phyloP scores from a whole-genome alignment of 2,329 filamentous ascomycete species.

The Acephala macrosclerotiorum region DNA sequence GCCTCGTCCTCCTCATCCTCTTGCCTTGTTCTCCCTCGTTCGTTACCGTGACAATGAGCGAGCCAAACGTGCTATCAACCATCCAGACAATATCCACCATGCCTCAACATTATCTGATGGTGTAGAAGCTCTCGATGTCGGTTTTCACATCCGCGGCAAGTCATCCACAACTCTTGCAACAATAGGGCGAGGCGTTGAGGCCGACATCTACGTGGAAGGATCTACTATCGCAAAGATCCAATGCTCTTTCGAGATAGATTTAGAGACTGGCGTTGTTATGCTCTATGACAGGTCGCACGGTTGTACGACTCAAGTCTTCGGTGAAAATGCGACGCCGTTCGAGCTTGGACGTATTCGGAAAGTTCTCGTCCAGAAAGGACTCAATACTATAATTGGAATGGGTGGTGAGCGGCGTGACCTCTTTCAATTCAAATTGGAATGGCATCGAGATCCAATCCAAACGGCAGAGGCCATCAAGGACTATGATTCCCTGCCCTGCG shows the following conservation, averaged over 20 bases:
- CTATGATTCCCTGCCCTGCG: no score
- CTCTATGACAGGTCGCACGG: no score
- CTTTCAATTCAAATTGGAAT: slow-evolving; percentile 23
- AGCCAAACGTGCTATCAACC: slow-evolving; percentile 4
- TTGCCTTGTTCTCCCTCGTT: slow-evolving; percentile 20
- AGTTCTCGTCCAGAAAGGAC: slow-evolving; percentile 17
- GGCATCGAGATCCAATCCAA: slow-evolving; percentile 18
- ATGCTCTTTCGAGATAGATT: no score
- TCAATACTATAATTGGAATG: slow-evolving; percentile 27
- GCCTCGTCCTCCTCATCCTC: slow-evolving; percentile 16
- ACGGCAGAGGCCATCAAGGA: slow-evolving; percentile 11
- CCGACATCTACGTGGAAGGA: slow-evolving; percentile 17
- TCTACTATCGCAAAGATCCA: no score
- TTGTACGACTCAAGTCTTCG: no score
- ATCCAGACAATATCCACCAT: slow-evolving; percentile 10
- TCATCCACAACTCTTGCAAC: slow-evolving; percentile 12
- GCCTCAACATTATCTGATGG: slow-evolving; percentile 15
- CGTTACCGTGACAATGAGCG: neutral
- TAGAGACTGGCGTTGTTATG: no score
- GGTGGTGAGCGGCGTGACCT: slow-evolving; percentile 18
- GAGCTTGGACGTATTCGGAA: no score
- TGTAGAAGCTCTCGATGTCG: slow-evolving; percentile 12
- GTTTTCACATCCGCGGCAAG: slow-evolving; percentile 17
- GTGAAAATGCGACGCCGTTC: no score
- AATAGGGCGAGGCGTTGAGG: slow-evolving; percentile 10